Evolutionary conservation across 2,329 filamentous ascomycete species (phyloP).

Genomic region (Cladophialophora psammophila): DNA sequence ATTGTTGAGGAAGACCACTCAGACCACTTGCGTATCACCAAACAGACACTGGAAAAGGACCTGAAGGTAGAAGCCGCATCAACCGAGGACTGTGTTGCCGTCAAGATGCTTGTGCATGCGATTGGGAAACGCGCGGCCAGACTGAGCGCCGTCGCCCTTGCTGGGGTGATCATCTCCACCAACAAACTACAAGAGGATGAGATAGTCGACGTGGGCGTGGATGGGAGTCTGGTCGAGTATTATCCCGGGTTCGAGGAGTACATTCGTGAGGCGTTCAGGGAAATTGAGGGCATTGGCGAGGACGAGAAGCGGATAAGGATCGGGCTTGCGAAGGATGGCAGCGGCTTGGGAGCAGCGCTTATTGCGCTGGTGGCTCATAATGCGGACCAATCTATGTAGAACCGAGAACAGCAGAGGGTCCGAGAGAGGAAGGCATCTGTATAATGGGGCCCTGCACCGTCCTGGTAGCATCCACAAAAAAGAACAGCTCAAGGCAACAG

Average conservation of each 20-base stretch:
- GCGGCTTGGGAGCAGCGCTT: slow-evolving; percentile 90
- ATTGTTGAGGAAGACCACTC: slow-evolving; percentile 82
- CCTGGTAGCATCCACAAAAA: background rate
- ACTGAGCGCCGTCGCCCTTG: slow-evolving; percentile 86
- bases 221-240: slow-evolving; percentile 93
- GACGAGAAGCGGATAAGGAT: slow-evolving; percentile 90
- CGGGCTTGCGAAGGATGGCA: slow-evolving; percentile 95
- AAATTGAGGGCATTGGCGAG: slow-evolving; percentile 78
- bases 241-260: slow-evolving; percentile 92
- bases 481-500: background rate
- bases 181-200: slow-evolving; percentile 73
- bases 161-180: slow-evolving; percentile 80
- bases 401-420: background rate
- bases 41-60: slow-evolving; percentile 78
- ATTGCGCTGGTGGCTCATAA: slow-evolving; percentile 81
- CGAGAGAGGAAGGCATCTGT: background rate
- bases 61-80: slow-evolving; percentile 79
- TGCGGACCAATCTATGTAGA: slow-evolving; percentile 29
- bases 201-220: slow-evolving; percentile 88
- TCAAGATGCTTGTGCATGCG: slow-evolving; percentile 81
- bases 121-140: slow-evolving; percentile 89
- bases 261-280: slow-evolving; percentile 80
- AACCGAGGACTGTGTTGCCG: slow-evolving; percentile 83
- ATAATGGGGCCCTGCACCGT: background rate
- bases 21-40: slow-evolving; percentile 73